phyloP scores from a whole-genome alignment of 169 alveolate genomes.

The Perkinsus marinus region DNA sequence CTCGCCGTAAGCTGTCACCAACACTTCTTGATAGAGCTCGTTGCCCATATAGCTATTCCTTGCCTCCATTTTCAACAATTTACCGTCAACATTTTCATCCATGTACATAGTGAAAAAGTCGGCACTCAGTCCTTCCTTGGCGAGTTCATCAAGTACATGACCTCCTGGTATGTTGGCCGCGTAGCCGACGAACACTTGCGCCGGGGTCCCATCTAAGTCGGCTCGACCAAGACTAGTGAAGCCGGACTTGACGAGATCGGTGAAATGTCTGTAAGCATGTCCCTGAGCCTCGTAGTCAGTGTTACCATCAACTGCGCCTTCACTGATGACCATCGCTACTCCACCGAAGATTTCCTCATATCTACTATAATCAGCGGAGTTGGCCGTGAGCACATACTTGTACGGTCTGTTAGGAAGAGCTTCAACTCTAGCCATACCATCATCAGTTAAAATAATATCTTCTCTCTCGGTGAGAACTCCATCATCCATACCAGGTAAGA shows the following conservation, averaged over 20 bases:
- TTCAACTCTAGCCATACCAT: background rate
- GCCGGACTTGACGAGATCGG: background rate
- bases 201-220: background rate
- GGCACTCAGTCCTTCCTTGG: background rate
- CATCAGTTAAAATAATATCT: background rate
- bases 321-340: background rate
- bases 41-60: background rate
- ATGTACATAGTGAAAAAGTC: background rate
- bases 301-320: background rate
- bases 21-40: background rate
- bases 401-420: background rate
- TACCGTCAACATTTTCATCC: background rate
- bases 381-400: background rate
- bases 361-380: background rate
- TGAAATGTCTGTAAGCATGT: background rate
- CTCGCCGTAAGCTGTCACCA: background rate
- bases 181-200: background rate
- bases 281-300: background rate
- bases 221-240: background rate
- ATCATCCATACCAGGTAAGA: background rate
- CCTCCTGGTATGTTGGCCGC: background rate
- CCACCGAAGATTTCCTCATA: background rate
- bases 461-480: background rate
- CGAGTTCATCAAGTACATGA: background rate
- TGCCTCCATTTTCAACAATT: background rate